Base-by-base conservation (phyloP, 2,329 filamentous ascomycete species). In the Fusarium keratoplasticum region DNA sequence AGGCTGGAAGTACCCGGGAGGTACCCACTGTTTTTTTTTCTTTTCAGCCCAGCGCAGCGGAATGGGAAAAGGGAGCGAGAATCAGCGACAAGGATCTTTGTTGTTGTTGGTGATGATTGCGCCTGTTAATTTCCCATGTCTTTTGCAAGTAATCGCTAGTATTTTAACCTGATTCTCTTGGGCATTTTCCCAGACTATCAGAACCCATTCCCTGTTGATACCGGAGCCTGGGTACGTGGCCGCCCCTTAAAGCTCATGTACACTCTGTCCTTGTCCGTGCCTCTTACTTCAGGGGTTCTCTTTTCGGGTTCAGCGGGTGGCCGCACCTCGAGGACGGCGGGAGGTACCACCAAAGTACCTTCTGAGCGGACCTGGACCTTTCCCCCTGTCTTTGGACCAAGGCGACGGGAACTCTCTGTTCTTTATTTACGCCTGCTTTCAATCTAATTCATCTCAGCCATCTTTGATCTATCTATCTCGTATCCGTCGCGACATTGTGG, bases 271-370 rank as follows among this genome's bases (percentile, higher is more conserved):
- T 25, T 20, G 66, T 61, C 72, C 44, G 71, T 74, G 71, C 67
- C 61, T 61, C 71, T 66, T 58, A 63, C 54, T 59, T 69, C 72
- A 74, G 61, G 68, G 71, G 71, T 72, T 72, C 38, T n/a, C 47
- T 33, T 69, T 69, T 69, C 71, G 61, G 71, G 47, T 40, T 61
- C 68, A 74, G 67, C 64, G 72, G 72, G 59, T 66, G 40, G 55
- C 57, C 61, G 33, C 35, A 61, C 58, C 52, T 71, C 68, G 35
- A 64, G 31, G 35, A 57, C 52, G 20, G 27, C 57, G 59, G 67
- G 64, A 66, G 42, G 72, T 74, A 74, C 50, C 69, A 8, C 50
- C 18, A 16, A 74, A 72, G 71, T 74, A 72, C 33, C 40, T 27
- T 42, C 40, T 36, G 35, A 65, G 69, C 61, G 33, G 31, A 36